Evolutionary conservation across 2,329 filamentous ascomycete genomes (phyloP), one percentile per base, ranked within the genome.

Genomic region (Pseudogymnoascus sp.): DNA sequence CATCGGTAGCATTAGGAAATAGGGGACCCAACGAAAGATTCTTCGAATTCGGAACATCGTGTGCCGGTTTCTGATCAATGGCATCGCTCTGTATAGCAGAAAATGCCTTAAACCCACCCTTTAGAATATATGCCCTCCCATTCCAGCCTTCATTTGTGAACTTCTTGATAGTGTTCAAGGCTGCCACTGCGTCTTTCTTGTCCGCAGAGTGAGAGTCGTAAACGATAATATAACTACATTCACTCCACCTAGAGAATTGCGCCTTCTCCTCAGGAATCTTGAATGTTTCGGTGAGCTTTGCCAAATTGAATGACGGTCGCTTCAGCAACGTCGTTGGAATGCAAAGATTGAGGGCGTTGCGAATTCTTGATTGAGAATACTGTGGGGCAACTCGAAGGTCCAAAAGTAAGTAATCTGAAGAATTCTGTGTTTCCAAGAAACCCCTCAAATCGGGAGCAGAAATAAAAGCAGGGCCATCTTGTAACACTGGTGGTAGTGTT

Each of bases 281-380:
- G 71, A 99, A 95, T 0, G 91, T 97, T 64, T 92, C 88, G 66
- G 90, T 85, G 33, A 99, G 78, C 71, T 95, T 97, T 64, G 91
- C 81, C 11, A 96, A 82, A 67, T 93, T 93, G 74, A 95, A 97
- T 0, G 91, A 95, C 0, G 90, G 87, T 58, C 94, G 82, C 74
- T 97, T 97, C 15, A 99, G 76, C 12, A 99, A 77, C 0, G 93
- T 97, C 0, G 94, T 97, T 0, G 94, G 94, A 63, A 97, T 96
- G 71, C 94, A 97, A 4, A 99, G 78, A 71, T 95, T 97, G 33
- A 99, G 76, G 0, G 93, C 90, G n/a, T 87, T 87, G 58, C 80
- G 77, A 60, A 97, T 89, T 30, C 89, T 85, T 20, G 89, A 86
- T 50, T 83, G 80, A 0, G 86, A 82, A 70, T 88, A 97, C 66